Conservation (phyloP, 345 rosid genomes). For the Brassica carinata region DNA sequence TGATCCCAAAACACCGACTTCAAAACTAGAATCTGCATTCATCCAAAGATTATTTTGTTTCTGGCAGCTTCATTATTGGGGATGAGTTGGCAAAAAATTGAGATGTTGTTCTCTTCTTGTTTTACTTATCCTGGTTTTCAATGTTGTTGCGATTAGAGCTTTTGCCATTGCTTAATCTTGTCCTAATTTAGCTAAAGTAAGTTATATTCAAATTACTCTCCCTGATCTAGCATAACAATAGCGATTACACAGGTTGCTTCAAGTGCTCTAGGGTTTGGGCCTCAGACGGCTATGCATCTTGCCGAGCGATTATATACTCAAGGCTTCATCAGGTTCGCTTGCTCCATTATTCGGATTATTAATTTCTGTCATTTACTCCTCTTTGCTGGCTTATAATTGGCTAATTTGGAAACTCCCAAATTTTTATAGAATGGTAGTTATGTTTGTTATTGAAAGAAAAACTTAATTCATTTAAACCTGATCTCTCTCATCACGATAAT, state of each 20-base stretch:
- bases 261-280: slow-evolving; percentile 91
- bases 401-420: background rate
- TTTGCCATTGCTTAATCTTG: slow-evolving; percentile 14
- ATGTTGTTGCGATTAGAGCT: background rate
- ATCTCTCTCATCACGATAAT: background rate
- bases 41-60: background rate
- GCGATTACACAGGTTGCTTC: slow-evolving; percentile 74
- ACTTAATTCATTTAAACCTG: background rate
- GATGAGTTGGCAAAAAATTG: slow-evolving; percentile 13
- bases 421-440: background rate
- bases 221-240: slow-evolving; percentile 28
- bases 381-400: slow-evolving; percentile 10
- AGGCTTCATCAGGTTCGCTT: slow-evolving; percentile 82
- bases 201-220: slow-evolving; percentile 11
- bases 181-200: background rate
- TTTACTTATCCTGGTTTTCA: background rate
- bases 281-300: slow-evolving; percentile 91
- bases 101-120: background rate
- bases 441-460: background rate
- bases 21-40: slow-evolving; percentile 5
- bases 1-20: slow-evolving; percentile 12
- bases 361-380: slow-evolving; percentile 22
- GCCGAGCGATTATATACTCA: slow-evolving; percentile 91
- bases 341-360: slow-evolving; percentile 20
- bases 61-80: slow-evolving; percentile 9